phyloP scores from a whole-genome alignment of 805 yeast species.

The Candida boidinii region DNA sequence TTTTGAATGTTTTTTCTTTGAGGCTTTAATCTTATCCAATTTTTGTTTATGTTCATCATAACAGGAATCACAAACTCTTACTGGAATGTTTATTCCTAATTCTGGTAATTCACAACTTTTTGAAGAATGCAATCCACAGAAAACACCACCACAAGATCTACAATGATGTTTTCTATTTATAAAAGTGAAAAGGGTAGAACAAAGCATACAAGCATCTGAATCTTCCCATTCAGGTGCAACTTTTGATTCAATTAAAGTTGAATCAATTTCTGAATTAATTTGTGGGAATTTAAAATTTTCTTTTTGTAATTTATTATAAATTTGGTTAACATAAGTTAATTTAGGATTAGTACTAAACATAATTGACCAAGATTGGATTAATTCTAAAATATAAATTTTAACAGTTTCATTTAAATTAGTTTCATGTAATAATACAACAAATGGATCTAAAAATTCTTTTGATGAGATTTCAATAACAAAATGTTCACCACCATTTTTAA shows the following conservation, averaged over 20 bases:
- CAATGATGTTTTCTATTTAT: slow-evolving; percentile 93
- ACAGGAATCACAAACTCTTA: slow-evolving; percentile 91
- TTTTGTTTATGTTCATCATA: slow-evolving; percentile 47
- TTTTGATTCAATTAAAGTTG: slow-evolving; percentile 67
- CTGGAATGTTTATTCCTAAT: slow-evolving; percentile 81
- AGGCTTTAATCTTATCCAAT: slow-evolving; percentile 12
- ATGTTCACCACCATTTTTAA: slow-evolving; percentile 88
- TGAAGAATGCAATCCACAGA: slow-evolving; percentile 77
- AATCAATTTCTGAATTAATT: slow-evolving; percentile 26
- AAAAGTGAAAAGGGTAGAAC: slow-evolving; percentile 72
- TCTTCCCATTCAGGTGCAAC: slow-evolving; percentile 99
- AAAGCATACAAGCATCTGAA: slow-evolving; percentile 90
- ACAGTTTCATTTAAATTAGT: slow-evolving; percentile 38
- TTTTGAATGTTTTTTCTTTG: slow-evolving; percentile 6
- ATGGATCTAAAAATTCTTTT: slow-evolving; percentile 78
- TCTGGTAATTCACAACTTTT: slow-evolving; percentile 65
- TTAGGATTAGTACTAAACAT: slow-evolving; percentile 65
- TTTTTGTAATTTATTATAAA: slow-evolving; percentile 47
- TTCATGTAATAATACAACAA: slow-evolving; percentile 36
- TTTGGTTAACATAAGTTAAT: slow-evolving; percentile 52
- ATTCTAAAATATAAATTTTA: slow-evolving; percentile 47
- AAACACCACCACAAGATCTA: slow-evolving; percentile 94
- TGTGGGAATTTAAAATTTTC: slow-evolving; percentile 67
- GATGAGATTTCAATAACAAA: slow-evolving; percentile 73
- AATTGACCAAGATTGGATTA: slow-evolving; percentile 70